phyloP scores from a whole-genome alignment of 495 filamentous ascomycete genomes.

The Lophiostoma macrostomum region DNA sequence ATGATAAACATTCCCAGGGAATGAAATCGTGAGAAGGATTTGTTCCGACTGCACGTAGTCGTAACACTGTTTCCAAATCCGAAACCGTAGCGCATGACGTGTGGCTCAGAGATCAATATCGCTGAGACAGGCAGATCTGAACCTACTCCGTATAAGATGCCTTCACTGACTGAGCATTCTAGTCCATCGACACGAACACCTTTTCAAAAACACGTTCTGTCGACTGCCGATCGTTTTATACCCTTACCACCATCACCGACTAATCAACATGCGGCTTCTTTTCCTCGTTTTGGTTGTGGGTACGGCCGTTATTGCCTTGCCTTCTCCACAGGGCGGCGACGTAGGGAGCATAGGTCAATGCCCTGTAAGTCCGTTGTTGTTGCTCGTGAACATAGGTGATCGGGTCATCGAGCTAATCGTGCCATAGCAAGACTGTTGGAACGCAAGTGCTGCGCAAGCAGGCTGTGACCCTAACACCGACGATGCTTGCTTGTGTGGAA shows the following conservation, averaged over 20 bases:
- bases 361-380: constrained; percentile 2
- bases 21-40: neutral
- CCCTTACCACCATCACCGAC: neutral
- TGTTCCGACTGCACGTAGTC: neutral
- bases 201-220: neutral
- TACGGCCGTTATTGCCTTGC: constrained; percentile 2
- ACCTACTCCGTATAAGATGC: constrained; percentile 5
- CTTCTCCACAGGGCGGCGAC: neutral
- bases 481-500: constrained; percentile 19
- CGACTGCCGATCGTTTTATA: neutral
- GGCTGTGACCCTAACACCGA: constrained; percentile 19
- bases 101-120: constrained; percentile 12
- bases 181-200: neutral
- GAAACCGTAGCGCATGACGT: constrained; percentile 17
- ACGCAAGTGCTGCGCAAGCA: constrained; percentile 7
- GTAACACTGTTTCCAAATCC: constrained; percentile 4
- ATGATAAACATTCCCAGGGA: too few relatives aligned
- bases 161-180: neutral
- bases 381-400: neutral
- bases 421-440: constrained; percentile 21
- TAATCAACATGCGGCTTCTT: constrained; percentile 8
- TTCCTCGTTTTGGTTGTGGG: neutral
- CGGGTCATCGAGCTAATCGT: constrained; percentile 4
- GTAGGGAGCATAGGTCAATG: neutral
- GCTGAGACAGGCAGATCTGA: neutral